Conservation (phyloP, 148 eudicot species). For the Oxyria digyna region DNA sequence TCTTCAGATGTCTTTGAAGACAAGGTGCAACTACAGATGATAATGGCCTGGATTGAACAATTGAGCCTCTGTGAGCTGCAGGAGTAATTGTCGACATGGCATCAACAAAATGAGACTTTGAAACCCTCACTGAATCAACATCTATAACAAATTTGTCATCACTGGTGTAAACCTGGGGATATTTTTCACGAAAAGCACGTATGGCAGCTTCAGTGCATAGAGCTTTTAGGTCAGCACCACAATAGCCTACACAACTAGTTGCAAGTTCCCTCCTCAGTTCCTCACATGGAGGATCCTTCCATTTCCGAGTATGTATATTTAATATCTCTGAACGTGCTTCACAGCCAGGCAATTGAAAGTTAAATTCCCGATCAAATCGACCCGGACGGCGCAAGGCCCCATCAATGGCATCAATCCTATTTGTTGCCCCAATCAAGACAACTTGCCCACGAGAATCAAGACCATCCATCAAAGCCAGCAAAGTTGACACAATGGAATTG, state of each 20-base stretch:
- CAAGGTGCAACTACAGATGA: conserved; percentile 86
- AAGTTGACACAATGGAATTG: conserved; percentile 94
- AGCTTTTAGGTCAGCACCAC: conserved; percentile 99
- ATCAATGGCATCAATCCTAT: conserved; percentile 95
- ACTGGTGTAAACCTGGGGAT: conserved; percentile 98
- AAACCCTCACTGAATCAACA: conserved; percentile 83
- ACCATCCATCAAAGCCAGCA: conserved; percentile 98
- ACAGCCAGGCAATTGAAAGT: conserved; percentile 88
- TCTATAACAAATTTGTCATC: conserved; percentile 96
- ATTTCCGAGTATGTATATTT: conserved; percentile 92
- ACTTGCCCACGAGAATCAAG: conserved; percentile 99
- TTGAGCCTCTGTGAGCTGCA: conserved; percentile 98
- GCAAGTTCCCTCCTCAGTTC: conserved; percentile 85
- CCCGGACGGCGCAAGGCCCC: conserved; percentile 99
- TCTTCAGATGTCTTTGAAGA: conserved; percentile 59
- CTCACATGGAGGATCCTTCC: conserved; percentile 82
- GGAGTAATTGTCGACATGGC: conserved; percentile 98
- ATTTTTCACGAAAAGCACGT: conserved; percentile 94
- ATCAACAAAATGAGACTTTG: conserved; percentile 75
- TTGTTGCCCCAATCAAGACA: conserved; percentile 97
- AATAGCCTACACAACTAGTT: conserved; percentile 97
- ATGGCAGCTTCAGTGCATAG: conserved; percentile 99
- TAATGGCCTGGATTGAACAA: conserved; percentile 95
- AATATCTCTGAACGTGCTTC: conserved; percentile 96
- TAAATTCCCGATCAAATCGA: conserved; percentile 95